A percentile compares a stretch with the other conserved stretches of the same genome.
These are phyloP conservation scores for Wickerhamiella sergipiensis DNA, from an alignment of 805 yeast genomes.

Conservation along the genomic window DNA sequence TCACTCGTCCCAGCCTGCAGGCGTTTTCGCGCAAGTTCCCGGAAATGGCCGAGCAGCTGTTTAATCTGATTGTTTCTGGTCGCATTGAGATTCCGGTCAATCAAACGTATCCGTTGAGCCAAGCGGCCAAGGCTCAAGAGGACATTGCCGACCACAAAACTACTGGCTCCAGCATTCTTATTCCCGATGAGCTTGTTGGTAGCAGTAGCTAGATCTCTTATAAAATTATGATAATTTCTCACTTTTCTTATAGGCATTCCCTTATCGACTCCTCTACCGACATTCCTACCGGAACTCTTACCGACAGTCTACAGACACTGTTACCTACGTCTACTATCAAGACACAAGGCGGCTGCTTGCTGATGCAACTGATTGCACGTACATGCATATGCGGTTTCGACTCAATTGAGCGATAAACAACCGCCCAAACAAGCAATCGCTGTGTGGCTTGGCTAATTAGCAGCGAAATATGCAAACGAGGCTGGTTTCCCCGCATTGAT, in stretches of 20 bases:
- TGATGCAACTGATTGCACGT: no score
- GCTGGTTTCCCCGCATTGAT: background rate
- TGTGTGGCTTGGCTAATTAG: background rate
- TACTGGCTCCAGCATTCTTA: constrained; percentile 33
- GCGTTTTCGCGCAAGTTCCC: constrained; percentile 45
- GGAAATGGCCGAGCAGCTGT: constrained; percentile 16
- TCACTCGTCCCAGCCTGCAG: constrained; percentile 46
- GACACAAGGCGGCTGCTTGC: no score
- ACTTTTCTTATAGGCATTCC: no score
- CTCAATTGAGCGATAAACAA: no score
- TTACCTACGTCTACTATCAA: no score
- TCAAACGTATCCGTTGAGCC: constrained; percentile 41
- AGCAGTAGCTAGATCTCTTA: background rate
- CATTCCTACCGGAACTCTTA: no score
- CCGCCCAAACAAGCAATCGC: no score
- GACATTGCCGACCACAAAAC: constrained; percentile 53
- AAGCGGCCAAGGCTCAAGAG: constrained; percentile 44
- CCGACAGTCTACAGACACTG: no score
- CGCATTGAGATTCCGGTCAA: constrained; percentile 32
- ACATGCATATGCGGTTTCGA: no score
- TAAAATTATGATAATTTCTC: no score
- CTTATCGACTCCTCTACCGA: no score
- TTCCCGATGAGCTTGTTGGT: constrained; percentile 1
- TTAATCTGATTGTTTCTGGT: constrained; percentile 20
- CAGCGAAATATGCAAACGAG: background rate